A percentile compares a stretch with the other conserved stretches of the same genome.
These are phyloP conservation scores for Viridothelium virens DNA, from an alignment of 495 filamentous ascomycete species.

Conservation along the genomic window DNA sequence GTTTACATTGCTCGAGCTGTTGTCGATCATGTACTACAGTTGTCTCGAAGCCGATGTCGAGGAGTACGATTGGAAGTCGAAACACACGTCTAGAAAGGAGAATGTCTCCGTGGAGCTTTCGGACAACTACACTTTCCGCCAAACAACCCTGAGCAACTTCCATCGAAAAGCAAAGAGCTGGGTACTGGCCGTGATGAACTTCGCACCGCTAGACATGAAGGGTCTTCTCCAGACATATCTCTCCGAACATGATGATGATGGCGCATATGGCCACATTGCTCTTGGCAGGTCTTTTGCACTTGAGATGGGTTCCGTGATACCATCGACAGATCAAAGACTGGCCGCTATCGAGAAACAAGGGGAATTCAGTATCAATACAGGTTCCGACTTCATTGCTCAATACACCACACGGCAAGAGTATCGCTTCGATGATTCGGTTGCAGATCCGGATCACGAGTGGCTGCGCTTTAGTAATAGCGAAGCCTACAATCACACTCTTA, in stretches of 20 bases:
- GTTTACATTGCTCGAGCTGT: conserved; percentile 82
- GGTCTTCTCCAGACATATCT: conserved; percentile 90
- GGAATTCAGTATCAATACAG: conserved; percentile 69
- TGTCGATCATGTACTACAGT: conserved; percentile 89
- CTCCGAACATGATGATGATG: conserved; percentile 84
- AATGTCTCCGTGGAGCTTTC: conserved; percentile 79
- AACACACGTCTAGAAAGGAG: conserved; percentile 64
- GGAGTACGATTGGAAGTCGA: conserved; percentile 78
- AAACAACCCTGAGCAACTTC: conserved; percentile 67
- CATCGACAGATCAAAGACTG: conserved; percentile 78
- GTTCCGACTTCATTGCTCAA: conserved; percentile 90
- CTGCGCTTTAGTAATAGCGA: conserved; percentile 42
- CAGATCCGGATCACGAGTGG: conserved; percentile 56
- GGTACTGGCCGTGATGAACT: conserved; percentile 69
- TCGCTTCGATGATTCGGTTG: conserved; percentile 62
- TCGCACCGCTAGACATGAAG: conserved; percentile 91
- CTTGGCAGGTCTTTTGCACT: conserved; percentile 91
- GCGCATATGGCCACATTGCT: conserved; percentile 77
- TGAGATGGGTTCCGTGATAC: conserved; percentile 83
- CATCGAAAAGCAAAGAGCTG: conserved; percentile 69
- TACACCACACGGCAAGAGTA: conserved; percentile 97
- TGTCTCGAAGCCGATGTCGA: conserved; percentile 92
- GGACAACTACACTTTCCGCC: conserved; percentile 75
- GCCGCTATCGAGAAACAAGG: conserved; percentile 56
- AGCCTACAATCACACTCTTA: background rate